These are phyloP conservation scores for Fusarium sp. DNA, from an alignment of 2,329 filamentous ascomycete genomes.

Conservation along the genomic window DNA sequence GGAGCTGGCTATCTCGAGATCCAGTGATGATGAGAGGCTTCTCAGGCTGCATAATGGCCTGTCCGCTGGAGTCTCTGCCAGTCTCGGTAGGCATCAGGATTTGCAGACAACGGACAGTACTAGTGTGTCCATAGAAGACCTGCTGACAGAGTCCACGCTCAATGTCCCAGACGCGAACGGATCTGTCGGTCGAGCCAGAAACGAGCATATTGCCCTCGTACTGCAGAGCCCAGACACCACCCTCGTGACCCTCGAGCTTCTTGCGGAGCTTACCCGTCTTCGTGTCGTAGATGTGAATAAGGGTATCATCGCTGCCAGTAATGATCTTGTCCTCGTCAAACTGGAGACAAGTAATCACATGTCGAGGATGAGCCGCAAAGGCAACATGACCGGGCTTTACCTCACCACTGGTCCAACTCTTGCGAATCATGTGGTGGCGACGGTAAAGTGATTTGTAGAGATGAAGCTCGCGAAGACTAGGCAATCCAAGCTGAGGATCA, in stretches of 20 bases:
- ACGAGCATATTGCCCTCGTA: slow-evolving; percentile 96
- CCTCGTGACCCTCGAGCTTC: slow-evolving; percentile 91
- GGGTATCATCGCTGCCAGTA: slow-evolving; percentile 95
- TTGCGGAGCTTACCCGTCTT: slow-evolving; percentile 88
- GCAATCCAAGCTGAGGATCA: slow-evolving; percentile 81
- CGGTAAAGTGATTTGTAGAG: slow-evolving; percentile 97
- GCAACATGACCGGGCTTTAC: slow-evolving; percentile 91
- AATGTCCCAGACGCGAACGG: slow-evolving; percentile 99
- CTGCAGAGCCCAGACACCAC: slow-evolving; percentile 96
- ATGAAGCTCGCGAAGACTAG: slow-evolving; percentile 84
- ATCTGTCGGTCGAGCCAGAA: slow-evolving; percentile 94
- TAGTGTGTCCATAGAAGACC: slow-evolving; percentile 97
- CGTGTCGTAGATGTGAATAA: slow-evolving; percentile 98
- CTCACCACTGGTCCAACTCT: slow-evolving; percentile 89
- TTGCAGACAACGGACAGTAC: slow-evolving; percentile 93
- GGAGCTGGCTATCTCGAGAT: slow-evolving; percentile 90
- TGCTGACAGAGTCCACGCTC: slow-evolving; percentile 92
- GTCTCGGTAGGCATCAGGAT: slow-evolving; percentile 89
- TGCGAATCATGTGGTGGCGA: slow-evolving; percentile 88
- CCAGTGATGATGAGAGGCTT: slow-evolving; percentile 97
- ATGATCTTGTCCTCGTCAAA: slow-evolving; percentile 99
- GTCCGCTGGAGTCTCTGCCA: slow-evolving; percentile 76
- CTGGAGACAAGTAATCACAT: slow-evolving; percentile 97
- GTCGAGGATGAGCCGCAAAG: slow-evolving; percentile 93
- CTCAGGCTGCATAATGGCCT: slow-evolving; percentile 87